Evolutionary conservation across 257 asterid genomes (phyloP).

Genomic region (Jacaranda mimosifolia): DNA sequence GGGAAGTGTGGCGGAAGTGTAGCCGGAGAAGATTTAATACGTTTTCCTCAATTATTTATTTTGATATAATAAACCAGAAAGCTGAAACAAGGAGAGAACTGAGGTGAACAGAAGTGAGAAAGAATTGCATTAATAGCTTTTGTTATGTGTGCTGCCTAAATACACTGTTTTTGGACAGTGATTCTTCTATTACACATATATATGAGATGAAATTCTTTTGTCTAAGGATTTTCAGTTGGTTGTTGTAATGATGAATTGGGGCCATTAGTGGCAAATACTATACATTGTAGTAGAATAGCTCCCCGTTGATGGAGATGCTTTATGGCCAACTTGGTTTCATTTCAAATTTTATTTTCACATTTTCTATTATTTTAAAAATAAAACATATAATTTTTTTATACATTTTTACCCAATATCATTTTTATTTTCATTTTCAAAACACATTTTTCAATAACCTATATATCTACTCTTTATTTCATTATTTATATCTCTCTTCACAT

Average conservation of each 20-base stretch:
- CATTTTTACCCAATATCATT: no score
- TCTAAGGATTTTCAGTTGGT: slow-evolving; percentile 41
- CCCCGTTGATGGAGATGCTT: slow-evolving; percentile 10
- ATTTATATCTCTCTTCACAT: no score
- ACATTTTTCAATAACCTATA: no score
- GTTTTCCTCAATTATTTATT: background rate
- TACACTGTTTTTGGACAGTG: slow-evolving; percentile 41
- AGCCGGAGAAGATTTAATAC: no score
- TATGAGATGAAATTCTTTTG: slow-evolving; percentile 39
- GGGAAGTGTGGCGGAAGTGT: slow-evolving; percentile 61
- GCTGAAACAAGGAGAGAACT: no score
- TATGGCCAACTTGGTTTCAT: no score
- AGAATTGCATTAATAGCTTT: slow-evolving; percentile 26
- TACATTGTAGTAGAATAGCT: slow-evolving; percentile 16
- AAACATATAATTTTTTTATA: no score
- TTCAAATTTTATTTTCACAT: no score
- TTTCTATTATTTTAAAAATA: no score
- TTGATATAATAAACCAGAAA: background rate
- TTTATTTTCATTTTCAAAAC: no score
- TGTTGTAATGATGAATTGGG: slow-evolving; percentile 43
- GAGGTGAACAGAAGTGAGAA: no score
- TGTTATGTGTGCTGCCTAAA: slow-evolving; percentile 37
- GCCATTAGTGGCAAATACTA: slow-evolving; percentile 44
- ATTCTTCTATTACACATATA: slow-evolving; percentile 6
- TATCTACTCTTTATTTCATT: no score